Evolutionary conservation across 495 filamentous ascomycete genomes (phyloP).

Genomic region (Aspergillus baeticus): DNA sequence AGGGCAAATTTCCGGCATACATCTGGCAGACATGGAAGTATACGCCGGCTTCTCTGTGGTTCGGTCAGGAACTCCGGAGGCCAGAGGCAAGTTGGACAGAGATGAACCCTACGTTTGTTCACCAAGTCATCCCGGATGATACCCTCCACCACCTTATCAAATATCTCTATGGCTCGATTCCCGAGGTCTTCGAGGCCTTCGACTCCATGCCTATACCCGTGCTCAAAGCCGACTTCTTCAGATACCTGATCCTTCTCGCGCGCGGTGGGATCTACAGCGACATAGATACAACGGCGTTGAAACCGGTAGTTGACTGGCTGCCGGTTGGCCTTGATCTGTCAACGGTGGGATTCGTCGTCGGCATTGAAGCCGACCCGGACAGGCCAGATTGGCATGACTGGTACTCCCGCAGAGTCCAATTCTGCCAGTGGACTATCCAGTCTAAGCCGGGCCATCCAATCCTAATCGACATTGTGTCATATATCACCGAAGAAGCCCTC

Average conservation of each 20-base stretch:
- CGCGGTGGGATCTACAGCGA: slow-evolving; percentile 95
- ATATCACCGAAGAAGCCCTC: slow-evolving; percentile 79
- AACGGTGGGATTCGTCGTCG: slow-evolving; percentile 80
- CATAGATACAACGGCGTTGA: slow-evolving; percentile 87
- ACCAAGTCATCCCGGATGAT: slow-evolving; percentile 93
- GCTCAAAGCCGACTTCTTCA: slow-evolving; percentile 97
- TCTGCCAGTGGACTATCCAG: slow-evolving; percentile 99
- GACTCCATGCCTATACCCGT: slow-evolving; percentile 79
- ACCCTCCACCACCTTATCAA: slow-evolving; percentile 77
- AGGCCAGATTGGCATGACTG: slow-evolving; percentile 88
- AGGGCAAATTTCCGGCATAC: slow-evolving; percentile 88
- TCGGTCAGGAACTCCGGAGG: slow-evolving; percentile 68
- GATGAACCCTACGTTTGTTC: slow-evolving; percentile 85
- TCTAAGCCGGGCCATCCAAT: slow-evolving; percentile 93
- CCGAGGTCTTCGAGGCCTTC: slow-evolving; percentile 93
- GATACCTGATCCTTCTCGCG: slow-evolving; percentile 91
- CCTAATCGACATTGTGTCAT: slow-evolving; percentile 80
- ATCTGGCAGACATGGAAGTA: slow-evolving; percentile 99
- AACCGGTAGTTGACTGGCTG: slow-evolving; percentile 83
- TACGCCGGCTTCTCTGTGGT: slow-evolving; percentile 76
- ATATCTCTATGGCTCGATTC: slow-evolving; percentile 82
- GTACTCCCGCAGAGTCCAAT: slow-evolving; percentile 95
- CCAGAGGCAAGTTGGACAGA: slow-evolving; percentile 91
- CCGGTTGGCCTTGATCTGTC: slow-evolving; percentile 72
- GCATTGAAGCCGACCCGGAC: slow-evolving; percentile 96